These are phyloP conservation scores for Dactylellina leptospora DNA, from an alignment of 2,329 filamentous ascomycete species.

Conservation along the genomic window DNA sequence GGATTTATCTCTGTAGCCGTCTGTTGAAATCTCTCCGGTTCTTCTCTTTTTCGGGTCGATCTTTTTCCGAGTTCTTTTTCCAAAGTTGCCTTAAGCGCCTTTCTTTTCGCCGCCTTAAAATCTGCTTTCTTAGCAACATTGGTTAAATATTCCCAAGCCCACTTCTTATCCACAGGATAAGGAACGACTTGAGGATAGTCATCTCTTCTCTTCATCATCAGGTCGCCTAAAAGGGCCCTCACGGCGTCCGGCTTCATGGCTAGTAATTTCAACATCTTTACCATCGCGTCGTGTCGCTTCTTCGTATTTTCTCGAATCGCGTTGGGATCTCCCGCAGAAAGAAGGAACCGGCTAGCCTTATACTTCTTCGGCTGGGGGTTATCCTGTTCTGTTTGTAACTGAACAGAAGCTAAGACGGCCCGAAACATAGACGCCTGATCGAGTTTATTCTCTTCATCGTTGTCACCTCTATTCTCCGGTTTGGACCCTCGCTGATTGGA, in stretches of 20 bases:
- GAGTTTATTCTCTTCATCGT: no score
- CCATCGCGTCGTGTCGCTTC: constrained; percentile 4
- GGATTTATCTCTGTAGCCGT: no score
- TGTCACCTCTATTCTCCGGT: neutral
- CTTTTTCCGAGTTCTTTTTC: neutral
- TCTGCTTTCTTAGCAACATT: neutral
- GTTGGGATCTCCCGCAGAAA: neutral
- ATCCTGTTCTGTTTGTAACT: constrained; percentile 1
- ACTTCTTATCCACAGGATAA: constrained; percentile 13
- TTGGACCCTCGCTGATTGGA: no score
- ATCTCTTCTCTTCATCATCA: constrained; percentile 9
- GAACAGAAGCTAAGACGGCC: neutral
- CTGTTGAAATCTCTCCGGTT: no score
- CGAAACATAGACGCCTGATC: neutral
- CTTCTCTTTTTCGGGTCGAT: neutral
- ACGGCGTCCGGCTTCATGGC: neutral
- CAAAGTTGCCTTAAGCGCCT: neutral
- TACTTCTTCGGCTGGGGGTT: neutral
- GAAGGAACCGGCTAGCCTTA: neutral
- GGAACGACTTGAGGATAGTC: neutral
- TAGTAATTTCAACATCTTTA: constrained; percentile 12
- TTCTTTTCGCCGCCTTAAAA: neutral
- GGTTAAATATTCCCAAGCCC: constrained; percentile 9
- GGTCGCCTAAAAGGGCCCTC: neutral
- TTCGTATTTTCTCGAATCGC: neutral